Evolutionary conservation across 768 basidiomycete genomes (phyloP), one percentile per base, ranked within the genome.

Genomic region (Nidula microcarpa): DNA sequence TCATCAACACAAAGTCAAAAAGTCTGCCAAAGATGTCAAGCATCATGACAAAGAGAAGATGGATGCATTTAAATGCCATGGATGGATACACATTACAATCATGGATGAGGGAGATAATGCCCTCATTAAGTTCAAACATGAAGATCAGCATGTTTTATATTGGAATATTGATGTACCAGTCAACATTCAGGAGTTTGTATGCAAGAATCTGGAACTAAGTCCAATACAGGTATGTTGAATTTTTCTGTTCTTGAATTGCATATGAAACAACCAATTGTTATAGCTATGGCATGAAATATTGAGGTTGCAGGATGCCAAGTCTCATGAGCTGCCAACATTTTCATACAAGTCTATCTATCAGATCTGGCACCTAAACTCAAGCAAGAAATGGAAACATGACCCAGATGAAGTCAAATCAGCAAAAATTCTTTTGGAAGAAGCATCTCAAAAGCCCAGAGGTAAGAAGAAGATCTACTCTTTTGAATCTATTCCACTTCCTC

Each of bases 331-430:
- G n/a, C 37, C 37, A 8, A 8, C n/a, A n/a, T 60, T 57, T 45
- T 55, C 55, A 2, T 35, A 51, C 33, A 57, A 57, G 48, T 33
- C 53, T 2, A 54, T 69, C 3, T 66, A 68, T 48, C 30, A 57
- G 1, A 49, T 60, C 14, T 68, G 65, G 66, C 34, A 53, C 2
- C 37, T 57, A 6, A 30, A 47, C 10, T 53, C 53, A 4, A 50
- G 55, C 2, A 32, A 52, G 47, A 33, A 62, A 11, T 71, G 63
- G 65, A 63, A 60, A 18, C 57, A 50, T 5, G 57, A 67, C 53
- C 23, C 46, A 0, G 59, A 71, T 52, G 53, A 69, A 46, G 45
- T 71, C 8, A 62, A 60, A 54, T 69, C 66, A 1, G 64, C 66
- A 30, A 52, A 55, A 16, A 59, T 60, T 14, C 54, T 70, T 0